Conservation (phyloP, 768 basidiomycete species). For the Boletus subparvulus region DNA sequence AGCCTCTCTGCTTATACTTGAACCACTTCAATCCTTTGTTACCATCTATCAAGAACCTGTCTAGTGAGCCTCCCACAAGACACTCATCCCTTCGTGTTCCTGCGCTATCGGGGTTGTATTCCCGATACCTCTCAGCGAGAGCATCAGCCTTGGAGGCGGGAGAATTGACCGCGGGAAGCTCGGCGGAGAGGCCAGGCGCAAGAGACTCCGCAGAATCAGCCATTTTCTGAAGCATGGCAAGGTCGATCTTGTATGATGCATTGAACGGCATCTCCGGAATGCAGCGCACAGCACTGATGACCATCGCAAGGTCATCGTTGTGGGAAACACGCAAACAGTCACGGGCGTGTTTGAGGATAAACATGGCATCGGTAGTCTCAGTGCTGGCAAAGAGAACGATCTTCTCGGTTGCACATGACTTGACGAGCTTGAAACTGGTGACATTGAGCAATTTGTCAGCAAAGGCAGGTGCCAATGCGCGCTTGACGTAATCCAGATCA, state of each 20-base stretch:
- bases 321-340: constrained; percentile 18
- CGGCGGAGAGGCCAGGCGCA: constrained; percentile 18
- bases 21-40: too few species aligned
- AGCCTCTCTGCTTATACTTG: too few species aligned
- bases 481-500: constrained; percentile 30
- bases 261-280: constrained; percentile 31
- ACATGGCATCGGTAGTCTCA: constrained; percentile 13
- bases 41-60: too few species aligned
- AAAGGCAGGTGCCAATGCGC: constrained; percentile 26
- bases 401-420: constrained; percentile 25
- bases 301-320: constrained; percentile 22
- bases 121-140: constrained; percentile 33
- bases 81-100: too few species aligned
- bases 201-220: constrained; percentile 16
- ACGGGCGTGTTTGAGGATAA: constrained; percentile 25
- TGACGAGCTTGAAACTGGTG: constrained; percentile 29
- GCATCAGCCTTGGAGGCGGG: constrained; percentile 14
- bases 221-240: constrained; percentile 28
- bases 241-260: constrained; percentile 32
- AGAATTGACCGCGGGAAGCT: not conserved
- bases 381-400: constrained; percentile 28
- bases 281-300: constrained; percentile 25
- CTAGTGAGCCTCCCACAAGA: too few species aligned
- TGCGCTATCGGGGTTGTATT: too few species aligned
- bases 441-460: constrained; percentile 17